Evolutionary conservation across 2,329 filamentous ascomycete genomes (phyloP).

Genomic region (Xylaria hypoxylon): DNA sequence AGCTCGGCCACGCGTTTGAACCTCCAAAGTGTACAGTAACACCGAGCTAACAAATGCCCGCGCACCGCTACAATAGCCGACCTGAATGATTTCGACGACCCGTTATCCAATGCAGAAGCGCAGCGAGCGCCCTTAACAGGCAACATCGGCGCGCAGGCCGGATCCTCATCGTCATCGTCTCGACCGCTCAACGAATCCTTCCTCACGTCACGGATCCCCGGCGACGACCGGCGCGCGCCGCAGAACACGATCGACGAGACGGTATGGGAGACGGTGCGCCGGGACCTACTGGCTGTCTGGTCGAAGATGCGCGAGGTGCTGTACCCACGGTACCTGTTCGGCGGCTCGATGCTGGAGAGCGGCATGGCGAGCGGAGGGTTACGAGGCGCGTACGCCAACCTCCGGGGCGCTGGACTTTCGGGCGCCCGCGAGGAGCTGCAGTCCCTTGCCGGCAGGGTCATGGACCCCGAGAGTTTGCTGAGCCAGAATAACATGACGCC

Average conservation of each 20-base stretch:
- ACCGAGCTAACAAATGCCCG: conserved; percentile 29
- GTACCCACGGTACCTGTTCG: conserved; percentile 92
- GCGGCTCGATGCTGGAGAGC: conserved; percentile 72
- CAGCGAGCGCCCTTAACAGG: conserved; percentile 85
- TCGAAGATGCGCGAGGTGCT: conserved; percentile 98
- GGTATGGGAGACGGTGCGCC: conserved; percentile 95
- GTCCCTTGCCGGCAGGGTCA: conserved; percentile 69
- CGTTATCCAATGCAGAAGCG: conserved; percentile 71
- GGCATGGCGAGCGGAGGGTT: conserved; percentile 57
- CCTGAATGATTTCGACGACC: conserved; percentile 93
- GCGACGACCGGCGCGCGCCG: conserved; percentile 90
- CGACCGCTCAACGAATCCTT: conserved; percentile 78
- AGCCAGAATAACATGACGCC: conserved; percentile 82
- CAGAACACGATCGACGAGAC: conserved; percentile 96
- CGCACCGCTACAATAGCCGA: conserved; percentile 66
- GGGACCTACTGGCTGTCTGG: conserved; percentile 93
- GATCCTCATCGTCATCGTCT: conserved; percentile 64
- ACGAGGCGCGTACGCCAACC: conserved; percentile 71
- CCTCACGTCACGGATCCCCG: conserved; percentile 88
- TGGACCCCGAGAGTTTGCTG: conserved; percentile 72
- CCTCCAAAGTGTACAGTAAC: background rate
- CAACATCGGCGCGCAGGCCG: conserved; percentile 71
- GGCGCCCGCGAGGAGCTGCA: conserved; percentile 72
- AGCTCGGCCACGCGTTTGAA: background rate
- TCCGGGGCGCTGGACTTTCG: conserved; percentile 68